These are phyloP conservation scores for Tranzscheliella williamsii DNA, from an alignment of 1,284 basidiomycete species.

Conservation along the genomic window DNA sequence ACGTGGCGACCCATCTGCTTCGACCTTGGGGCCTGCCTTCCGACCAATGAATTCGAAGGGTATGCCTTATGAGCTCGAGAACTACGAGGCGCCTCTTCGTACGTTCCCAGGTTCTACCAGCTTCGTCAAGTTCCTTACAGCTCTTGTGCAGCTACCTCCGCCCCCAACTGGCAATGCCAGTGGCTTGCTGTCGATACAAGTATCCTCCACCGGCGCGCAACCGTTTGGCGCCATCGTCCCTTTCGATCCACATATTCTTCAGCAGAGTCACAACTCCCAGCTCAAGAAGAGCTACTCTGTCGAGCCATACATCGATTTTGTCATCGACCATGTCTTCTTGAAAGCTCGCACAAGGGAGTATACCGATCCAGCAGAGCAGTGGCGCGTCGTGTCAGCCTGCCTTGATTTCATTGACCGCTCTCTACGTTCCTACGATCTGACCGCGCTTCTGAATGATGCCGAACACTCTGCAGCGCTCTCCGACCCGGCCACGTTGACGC, in stretches of 20 bases:
- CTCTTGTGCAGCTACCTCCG: conserved; percentile 64
- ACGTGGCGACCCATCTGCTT: background rate
- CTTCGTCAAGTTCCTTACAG: conserved; percentile 80
- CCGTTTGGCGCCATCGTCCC: conserved; percentile 36
- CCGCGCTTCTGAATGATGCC: conserved; percentile 21
- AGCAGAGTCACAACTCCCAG: conserved; percentile 18
- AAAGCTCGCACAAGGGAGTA: conserved; percentile 70
- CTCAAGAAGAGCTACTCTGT: conserved; percentile 61
- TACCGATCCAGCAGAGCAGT: conserved; percentile 74
- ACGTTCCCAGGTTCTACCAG: conserved; percentile 84
- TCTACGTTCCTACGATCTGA: conserved; percentile 78
- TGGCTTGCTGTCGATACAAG: background rate
- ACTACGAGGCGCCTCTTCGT: conserved; percentile 77
- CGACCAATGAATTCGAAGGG: conserved; percentile 29
- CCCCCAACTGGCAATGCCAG: conserved; percentile 1
- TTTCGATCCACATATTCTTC: conserved; percentile 12
- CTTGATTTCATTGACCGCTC: conserved; percentile 83
- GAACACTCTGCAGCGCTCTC: conserved; percentile 32
- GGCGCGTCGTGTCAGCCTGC: conserved; percentile 82
- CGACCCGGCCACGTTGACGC: conserved; percentile 52
- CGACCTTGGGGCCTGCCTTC: conserved; percentile 20
- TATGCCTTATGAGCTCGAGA: conserved; percentile 71
- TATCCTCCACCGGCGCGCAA: conserved; percentile 8
- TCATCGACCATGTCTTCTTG: conserved; percentile 83
- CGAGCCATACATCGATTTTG: conserved; percentile 79